phyloP scores from a whole-genome alignment of 192 early-diverging fungal genomes.

The Coemansia sp. region DNA sequence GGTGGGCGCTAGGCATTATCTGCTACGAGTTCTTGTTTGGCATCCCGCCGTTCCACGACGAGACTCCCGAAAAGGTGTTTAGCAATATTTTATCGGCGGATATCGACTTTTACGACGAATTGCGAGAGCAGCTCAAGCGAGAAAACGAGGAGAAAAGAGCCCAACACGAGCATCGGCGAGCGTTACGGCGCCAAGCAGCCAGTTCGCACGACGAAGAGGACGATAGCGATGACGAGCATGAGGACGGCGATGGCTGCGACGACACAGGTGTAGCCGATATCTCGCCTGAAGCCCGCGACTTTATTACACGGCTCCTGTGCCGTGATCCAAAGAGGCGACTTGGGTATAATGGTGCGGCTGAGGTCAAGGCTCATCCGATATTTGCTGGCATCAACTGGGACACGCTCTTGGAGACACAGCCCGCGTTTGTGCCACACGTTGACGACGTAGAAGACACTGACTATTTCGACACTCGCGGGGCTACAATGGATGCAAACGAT shows the following conservation, averaged over 20 bases:
- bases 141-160: neutral
- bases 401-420: slow-evolving; percentile 60
- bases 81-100: slow-evolving; percentile 38
- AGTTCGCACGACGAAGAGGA: neutral
- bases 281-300: slow-evolving; percentile 45
- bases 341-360: slow-evolving; percentile 58
- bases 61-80: slow-evolving; percentile 50
- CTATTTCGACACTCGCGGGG: slow-evolving; percentile 93
- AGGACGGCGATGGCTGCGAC: slow-evolving; percentile 5
- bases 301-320: slow-evolving; percentile 59
- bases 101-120: slow-evolving; percentile 46
- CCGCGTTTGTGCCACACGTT: slow-evolving; percentile 81
- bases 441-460: slow-evolving; percentile 80
- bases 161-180: neutral
- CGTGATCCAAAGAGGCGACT: slow-evolving; percentile 63
- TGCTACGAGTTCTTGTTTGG: slow-evolving; percentile 92
- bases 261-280: slow-evolving; percentile 19
- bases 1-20: slow-evolving; percentile 91
- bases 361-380: slow-evolving; percentile 66
- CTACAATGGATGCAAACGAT: slow-evolving; percentile 58
- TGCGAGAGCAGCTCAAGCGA: slow-evolving; percentile 10
- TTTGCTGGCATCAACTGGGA: slow-evolving; percentile 64
- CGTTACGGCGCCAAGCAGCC: neutral
- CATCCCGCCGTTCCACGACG: slow-evolving; percentile 73
- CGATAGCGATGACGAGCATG: slow-evolving; percentile 20